Evolutionary conservation across 768 basidiomycete genomes (phyloP).

Genomic region (Boletus pseudopeckii): DNA sequence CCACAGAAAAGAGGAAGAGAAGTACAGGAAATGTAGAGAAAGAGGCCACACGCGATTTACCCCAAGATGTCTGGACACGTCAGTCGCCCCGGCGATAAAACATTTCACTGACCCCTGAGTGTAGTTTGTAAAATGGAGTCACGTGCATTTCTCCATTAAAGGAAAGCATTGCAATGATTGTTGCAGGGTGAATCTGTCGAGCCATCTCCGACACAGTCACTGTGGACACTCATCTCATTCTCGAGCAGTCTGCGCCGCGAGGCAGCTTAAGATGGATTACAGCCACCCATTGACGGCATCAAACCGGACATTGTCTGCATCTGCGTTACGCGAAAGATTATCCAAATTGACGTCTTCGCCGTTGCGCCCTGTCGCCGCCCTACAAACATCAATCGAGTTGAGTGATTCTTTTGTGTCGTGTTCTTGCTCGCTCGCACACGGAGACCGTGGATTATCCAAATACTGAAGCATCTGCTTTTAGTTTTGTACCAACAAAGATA

Average conservation of each 20-base stretch:
- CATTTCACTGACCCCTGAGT: too few species aligned
- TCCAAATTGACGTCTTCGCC: slow-evolving; percentile 60
- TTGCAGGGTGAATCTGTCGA: slow-evolving; percentile 5
- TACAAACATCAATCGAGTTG: slow-evolving; percentile 77
- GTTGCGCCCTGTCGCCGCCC: slow-evolving; percentile 57
- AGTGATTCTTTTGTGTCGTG: slow-evolving; percentile 9
- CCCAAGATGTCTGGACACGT: too few species aligned
- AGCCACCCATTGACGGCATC: slow-evolving; percentile 33
- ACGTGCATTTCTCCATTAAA: not conserved
- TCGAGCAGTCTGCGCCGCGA: not conserved
- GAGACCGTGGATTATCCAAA: not conserved
- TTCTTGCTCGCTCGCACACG: not conserved
- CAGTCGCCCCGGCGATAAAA: too few species aligned
- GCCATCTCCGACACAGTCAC: not conserved
- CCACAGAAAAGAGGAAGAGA: too few species aligned
- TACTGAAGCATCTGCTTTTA: slow-evolving; percentile 25
- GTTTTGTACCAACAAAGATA: slow-evolving; percentile 84
- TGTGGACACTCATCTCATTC: not conserved
- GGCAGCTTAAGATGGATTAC: slow-evolving; percentile 31
- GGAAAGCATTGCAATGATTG: not conserved
- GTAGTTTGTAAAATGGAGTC: not conserved
- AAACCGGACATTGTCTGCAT: slow-evolving; percentile 55
- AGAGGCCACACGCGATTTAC: too few species aligned
- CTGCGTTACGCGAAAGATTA: slow-evolving; percentile 58
- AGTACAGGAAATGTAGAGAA: too few species aligned